Conservation (phyloP, 345 rosid species). For the Clarkia xantiana region DNA sequence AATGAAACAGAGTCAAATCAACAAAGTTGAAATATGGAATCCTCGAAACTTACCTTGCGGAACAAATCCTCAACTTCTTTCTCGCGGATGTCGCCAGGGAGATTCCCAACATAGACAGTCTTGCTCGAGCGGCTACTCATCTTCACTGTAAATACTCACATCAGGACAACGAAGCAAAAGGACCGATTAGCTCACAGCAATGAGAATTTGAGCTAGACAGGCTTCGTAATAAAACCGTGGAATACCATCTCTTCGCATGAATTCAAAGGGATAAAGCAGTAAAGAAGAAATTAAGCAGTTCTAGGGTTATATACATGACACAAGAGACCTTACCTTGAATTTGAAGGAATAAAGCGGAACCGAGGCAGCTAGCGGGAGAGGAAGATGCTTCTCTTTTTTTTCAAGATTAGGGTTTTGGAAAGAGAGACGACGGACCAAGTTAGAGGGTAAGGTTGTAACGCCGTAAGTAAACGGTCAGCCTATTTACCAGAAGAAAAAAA, state of each 20-base stretch:
- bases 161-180: neutral
- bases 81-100: conserved; percentile 90
- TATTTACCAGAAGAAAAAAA: too few species aligned
- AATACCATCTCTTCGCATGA: neutral
- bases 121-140: conserved; percentile 86
- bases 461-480: neutral
- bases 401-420: conserved; percentile 9
- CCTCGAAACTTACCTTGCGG: conserved; percentile 68
- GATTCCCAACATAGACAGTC: conserved; percentile 91
- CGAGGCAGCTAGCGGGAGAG: neutral
- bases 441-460: neutral
- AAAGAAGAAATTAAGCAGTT: too few species aligned
- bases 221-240: neutral
- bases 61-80: conserved; percentile 98
- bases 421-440: neutral
- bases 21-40: too few species aligned
- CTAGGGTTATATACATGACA: too few species aligned
- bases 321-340: conserved; percentile 7
- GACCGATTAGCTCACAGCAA: neutral
- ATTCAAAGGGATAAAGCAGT: neutral
- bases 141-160: conserved; percentile 8
- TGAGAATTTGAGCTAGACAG: too few species aligned
- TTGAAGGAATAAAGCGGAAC: conserved; percentile 1
- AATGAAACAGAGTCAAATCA: too few species aligned
- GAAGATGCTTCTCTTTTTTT: conserved; percentile 1